Percentiles rank a stretch among this genome's conserved stretches.
Conservation (phyloP, 75 land plant species). For the Sequoiadendron giganteum region DNA sequence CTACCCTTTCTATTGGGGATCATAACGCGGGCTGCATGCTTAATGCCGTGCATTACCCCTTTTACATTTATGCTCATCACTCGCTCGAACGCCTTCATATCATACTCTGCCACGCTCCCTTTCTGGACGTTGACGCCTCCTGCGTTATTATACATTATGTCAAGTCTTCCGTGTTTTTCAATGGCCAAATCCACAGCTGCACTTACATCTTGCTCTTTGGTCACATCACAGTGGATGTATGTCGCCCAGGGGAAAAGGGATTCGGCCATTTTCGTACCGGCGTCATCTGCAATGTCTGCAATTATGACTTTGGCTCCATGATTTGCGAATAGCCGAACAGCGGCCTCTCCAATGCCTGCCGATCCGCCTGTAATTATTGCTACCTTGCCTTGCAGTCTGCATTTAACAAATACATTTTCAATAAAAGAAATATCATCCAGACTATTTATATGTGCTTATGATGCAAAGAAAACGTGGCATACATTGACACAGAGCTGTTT, state of each 20-base stretch:
- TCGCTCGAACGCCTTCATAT: slow-evolving; percentile 34
- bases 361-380: slow-evolving; percentile 67
- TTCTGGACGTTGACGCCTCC: slow-evolving; percentile 44
- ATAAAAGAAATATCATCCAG: too few relatives aligned
- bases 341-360: slow-evolving; percentile 54
- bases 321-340: slow-evolving; percentile 34
- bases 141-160: slow-evolving; percentile 85
- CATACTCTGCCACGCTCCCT: slow-evolving; percentile 35
- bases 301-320: slow-evolving; percentile 49
- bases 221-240: slow-evolving; percentile 64
- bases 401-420: too few relatives aligned
- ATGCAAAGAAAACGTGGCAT: too few relatives aligned
- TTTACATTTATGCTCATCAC: slow-evolving; percentile 54
- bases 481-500: too few relatives aligned
- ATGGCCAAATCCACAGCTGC: slow-evolving; percentile 52
- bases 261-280: slow-evolving; percentile 7
- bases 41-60: slow-evolving; percentile 43
- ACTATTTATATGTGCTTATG: too few relatives aligned
- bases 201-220: slow-evolving; percentile 52
- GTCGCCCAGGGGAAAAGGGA: slow-evolving; percentile 34
- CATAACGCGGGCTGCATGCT: slow-evolving; percentile 64
- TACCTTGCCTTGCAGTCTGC: slow-evolving; percentile 32
- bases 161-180: slow-evolving; percentile 51
- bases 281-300: slow-evolving; percentile 33
- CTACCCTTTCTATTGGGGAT: slow-evolving; percentile 31